Conservation (phyloP, 352 stramenopile genomes). For the Discostella stelligera region DNA sequence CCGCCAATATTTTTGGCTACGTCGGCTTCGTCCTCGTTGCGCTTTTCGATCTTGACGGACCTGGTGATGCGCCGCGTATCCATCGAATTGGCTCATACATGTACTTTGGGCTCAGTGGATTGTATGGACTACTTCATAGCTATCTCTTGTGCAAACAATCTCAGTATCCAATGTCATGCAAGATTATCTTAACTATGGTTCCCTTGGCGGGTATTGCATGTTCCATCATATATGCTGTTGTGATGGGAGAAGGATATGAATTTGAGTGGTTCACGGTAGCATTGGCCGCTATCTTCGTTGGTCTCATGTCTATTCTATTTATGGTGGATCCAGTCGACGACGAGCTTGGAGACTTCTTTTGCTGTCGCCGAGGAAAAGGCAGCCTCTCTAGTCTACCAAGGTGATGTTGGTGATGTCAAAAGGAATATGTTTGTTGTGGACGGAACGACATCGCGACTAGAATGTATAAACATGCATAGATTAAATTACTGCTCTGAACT, state of each 20-base stretch:
- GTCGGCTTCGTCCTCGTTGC: conserved; percentile 32
- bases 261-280: conserved; percentile 46
- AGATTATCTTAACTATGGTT: conserved; percentile 28
- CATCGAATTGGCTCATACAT: conserved; percentile 31
- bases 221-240: conserved; percentile 19
- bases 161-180: conserved; percentile 36
- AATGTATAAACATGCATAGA: too few species aligned
- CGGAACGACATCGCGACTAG: too few species aligned
- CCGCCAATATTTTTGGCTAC: conserved; percentile 33
- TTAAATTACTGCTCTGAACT: conserved; percentile 65
- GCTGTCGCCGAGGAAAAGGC: conserved; percentile 14
- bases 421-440: too few species aligned
- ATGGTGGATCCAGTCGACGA: conserved; percentile 32
- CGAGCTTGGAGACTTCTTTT: conserved; percentile 42
- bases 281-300: conserved; percentile 24
- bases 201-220: conserved; percentile 17
- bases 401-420: too few species aligned
- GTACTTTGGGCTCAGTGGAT: conserved; percentile 33
- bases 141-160: conserved; percentile 42
- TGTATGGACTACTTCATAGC: conserved; percentile 34
- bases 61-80: conserved; percentile 6
- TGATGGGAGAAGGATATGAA: conserved; percentile 1
- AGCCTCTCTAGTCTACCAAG: neutral
- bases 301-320: conserved; percentile 40
- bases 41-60: conserved; percentile 30